Conservation (phyloP, 2,329 filamentous ascomycete species). For the Penicillium carneum region DNA sequence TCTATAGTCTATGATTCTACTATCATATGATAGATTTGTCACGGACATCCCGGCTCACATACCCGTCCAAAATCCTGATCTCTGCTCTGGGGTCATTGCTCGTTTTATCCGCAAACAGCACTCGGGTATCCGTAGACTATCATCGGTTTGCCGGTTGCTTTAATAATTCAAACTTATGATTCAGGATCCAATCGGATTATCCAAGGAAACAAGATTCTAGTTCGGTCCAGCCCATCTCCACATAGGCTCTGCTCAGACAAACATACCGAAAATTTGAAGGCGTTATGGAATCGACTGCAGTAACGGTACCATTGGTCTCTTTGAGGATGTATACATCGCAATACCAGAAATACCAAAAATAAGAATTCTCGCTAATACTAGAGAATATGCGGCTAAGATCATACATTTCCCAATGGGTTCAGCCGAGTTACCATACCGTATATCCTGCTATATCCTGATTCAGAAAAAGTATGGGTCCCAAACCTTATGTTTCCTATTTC, state of each 20-base stretch:
- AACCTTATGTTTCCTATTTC: conserved; percentile 10
- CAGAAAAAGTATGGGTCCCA: conserved; percentile 16
- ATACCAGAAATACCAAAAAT: conserved; percentile 21
- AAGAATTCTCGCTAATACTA: conserved; percentile 4
- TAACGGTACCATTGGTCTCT: conserved; percentile 32
- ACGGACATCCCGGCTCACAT: not conserved
- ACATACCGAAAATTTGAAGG: conserved; percentile 9
- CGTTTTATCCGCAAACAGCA: conserved; percentile 30
- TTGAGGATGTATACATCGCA: not conserved
- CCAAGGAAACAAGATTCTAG: not conserved
- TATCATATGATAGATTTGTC: not conserved
- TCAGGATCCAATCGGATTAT: conserved; percentile 7
- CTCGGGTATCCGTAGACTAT: conserved; percentile 10
- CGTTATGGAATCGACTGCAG: conserved; percentile 17
- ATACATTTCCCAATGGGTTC: conserved; percentile 1
- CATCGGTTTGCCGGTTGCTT: conserved; percentile 15
- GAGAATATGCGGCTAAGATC: conserved; percentile 1
- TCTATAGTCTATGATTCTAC: not conserved
- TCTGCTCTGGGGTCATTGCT: not conserved
- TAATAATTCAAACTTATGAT: not conserved
- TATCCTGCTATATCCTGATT: not conserved
- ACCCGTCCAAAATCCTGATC: not conserved
- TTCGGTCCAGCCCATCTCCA: not conserved
- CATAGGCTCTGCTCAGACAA: not conserved
- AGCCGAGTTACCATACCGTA: conserved; percentile 3